These are phyloP conservation scores for Hymenoscyphus fructigenus DNA, from an alignment of 2,329 filamentous ascomycete species.

Conservation along the genomic window DNA sequence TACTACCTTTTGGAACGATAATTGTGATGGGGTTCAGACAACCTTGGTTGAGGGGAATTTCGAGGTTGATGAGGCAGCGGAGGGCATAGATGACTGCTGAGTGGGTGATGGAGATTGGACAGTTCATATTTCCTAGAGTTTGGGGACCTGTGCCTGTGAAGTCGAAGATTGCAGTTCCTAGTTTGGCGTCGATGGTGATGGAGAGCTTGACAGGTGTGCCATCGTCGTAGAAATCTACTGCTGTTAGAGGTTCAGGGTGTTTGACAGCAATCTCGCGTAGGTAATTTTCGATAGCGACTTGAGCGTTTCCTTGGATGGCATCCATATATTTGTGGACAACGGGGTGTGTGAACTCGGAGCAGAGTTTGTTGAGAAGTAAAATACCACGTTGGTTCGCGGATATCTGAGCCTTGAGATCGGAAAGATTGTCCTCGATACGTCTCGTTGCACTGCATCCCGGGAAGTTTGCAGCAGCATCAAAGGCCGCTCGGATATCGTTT, in stretches of 20 bases:
- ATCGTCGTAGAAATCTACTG: conserved; percentile 73
- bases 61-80: conserved; percentile 71
- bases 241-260: conserved; percentile 65
- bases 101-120: conserved; percentile 75
- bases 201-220: conserved; percentile 71
- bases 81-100: conserved; percentile 82
- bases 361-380: conserved; percentile 67
- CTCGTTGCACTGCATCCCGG: conserved; percentile 71
- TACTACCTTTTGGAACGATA: conserved; percentile 67
- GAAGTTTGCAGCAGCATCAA: conserved; percentile 29
- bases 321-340: conserved; percentile 78
- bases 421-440: conserved; percentile 76
- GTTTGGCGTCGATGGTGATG: conserved; percentile 67
- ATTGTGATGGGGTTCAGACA: conserved; percentile 74
- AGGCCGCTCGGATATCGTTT: conserved; percentile 47
- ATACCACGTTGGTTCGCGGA: conserved; percentile 84
- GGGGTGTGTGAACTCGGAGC: conserved; percentile 51
- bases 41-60: conserved; percentile 85
- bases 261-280: conserved; percentile 67
- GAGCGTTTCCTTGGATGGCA: conserved; percentile 76
- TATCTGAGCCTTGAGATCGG: conserved; percentile 80
- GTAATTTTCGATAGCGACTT: conserved; percentile 67
- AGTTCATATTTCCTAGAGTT: conserved; percentile 75
- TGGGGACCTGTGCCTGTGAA: conserved; percentile 74
- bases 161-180: conserved; percentile 73